A percentile compares a stretch with the other conserved stretches of the same genome.
These are phyloP conservation scores for Epichloe sibirici DNA, from an alignment of 2,329 filamentous ascomycete genomes.

Conservation along the genomic window DNA sequence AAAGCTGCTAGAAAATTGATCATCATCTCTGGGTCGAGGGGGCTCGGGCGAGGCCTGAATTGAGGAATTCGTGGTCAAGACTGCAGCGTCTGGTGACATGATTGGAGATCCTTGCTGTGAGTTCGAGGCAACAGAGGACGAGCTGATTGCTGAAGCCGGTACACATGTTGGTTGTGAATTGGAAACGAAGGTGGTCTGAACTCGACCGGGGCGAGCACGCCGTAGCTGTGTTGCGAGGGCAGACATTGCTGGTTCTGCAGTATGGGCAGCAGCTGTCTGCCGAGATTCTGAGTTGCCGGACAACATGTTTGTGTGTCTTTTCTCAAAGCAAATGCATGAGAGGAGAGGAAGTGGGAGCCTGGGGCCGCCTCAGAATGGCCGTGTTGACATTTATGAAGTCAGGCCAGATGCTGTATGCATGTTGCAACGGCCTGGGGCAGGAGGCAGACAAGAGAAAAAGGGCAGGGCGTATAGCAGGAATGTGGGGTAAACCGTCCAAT, in stretches of 20 bases:
- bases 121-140: slow-evolving; percentile 42
- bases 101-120: slow-evolving; percentile 44
- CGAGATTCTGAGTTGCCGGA: slow-evolving; percentile 13
- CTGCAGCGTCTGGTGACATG: slow-evolving; percentile 40
- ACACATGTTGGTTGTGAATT: slow-evolving; percentile 13
- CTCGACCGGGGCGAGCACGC: slow-evolving; percentile 32
- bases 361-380: slow-evolving; percentile 15
- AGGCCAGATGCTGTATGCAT: slow-evolving; percentile 22
- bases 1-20: slow-evolving; percentile 41
- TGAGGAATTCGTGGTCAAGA: slow-evolving; percentile 48
- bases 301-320: slow-evolving; percentile 13
- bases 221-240: slow-evolving; percentile 27
- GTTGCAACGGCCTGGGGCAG: slow-evolving; percentile 19
- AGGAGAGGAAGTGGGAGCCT: slow-evolving; percentile 11
- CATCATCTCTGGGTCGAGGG: slow-evolving; percentile 41
- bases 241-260: slow-evolving; percentile 28
- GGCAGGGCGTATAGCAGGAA: background rate
- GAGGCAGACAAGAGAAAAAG: background rate
- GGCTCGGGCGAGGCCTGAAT: slow-evolving; percentile 56
- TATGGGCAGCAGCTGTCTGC: slow-evolving; percentile 12
- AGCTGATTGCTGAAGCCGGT: slow-evolving; percentile 42
- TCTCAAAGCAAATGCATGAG: slow-evolving; percentile 13
- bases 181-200: slow-evolving; percentile 33
- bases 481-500: slow-evolving; percentile 6
- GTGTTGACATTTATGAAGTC: slow-evolving; percentile 26